These are phyloP conservation scores for Stemphylium beticola DNA, from an alignment of 2,329 filamentous ascomycete genomes.

Conservation along the genomic window DNA sequence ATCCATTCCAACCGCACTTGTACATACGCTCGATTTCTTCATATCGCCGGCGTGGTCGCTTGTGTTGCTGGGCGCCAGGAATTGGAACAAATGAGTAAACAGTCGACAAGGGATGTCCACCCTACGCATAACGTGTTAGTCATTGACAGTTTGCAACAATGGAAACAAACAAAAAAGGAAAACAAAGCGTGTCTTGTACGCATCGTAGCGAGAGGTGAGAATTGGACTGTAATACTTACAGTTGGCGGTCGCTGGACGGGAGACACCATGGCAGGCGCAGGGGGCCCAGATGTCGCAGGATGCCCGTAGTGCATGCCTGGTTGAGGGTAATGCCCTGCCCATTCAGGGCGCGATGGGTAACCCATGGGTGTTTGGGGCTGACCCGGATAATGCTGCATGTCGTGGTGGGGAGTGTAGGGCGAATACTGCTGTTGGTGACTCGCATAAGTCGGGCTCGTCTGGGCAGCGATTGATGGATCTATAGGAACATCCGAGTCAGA, in stretches of 20 bases:
- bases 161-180: background rate
- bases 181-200: background rate
- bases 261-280: conserved; percentile 63
- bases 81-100: conserved; percentile 99
- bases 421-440: conserved; percentile 77
- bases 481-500: conserved; percentile 98
- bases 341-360: conserved; percentile 73
- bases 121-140: conserved; percentile 41
- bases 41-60: conserved; percentile 88
- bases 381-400: conserved; percentile 79
- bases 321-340: conserved; percentile 65
- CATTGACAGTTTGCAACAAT: background rate
- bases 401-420: conserved; percentile 82
- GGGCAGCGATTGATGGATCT: conserved; percentile 97
- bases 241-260: conserved; percentile 67
- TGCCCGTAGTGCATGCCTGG: conserved; percentile 56
- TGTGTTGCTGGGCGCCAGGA: conserved; percentile 95
- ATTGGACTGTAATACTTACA: conserved; percentile 54
- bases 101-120: conserved; percentile 66
- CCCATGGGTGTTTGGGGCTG: conserved; percentile 63
- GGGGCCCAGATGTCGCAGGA: conserved; percentile 64
- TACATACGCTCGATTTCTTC: conserved; percentile 99
- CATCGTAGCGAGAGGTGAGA: background rate
- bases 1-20: conserved; percentile 98
- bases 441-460: conserved; percentile 88